phyloP scores from a whole-genome alignment of 129 eudicot genomes.

The Apium graveolens region DNA sequence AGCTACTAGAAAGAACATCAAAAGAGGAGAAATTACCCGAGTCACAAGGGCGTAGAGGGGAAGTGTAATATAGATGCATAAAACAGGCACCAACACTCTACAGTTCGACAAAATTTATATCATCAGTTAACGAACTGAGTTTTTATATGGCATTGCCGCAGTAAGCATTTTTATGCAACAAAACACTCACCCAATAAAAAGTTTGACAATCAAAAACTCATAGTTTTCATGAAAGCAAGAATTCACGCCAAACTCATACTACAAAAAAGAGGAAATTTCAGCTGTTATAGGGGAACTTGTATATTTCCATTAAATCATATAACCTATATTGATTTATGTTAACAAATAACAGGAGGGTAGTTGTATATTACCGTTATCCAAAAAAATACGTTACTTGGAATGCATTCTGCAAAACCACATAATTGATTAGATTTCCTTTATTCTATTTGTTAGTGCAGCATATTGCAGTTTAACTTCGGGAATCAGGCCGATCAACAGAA shows the following conservation, averaged over 20 bases:
- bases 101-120: neutral
- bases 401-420: slow-evolving; percentile 64
- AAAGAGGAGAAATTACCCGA: slow-evolving; percentile 42
- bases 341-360: neutral
- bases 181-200: slow-evolving; percentile 55
- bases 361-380: slow-evolving; percentile 80
- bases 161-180: neutral
- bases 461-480: too few species aligned
- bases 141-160: neutral
- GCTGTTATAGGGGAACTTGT: neutral
- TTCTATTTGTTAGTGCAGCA: too few species aligned
- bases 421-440: slow-evolving; percentile 6
- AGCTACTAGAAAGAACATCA: neutral
- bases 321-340: neutral
- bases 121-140: neutral
- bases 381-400: slow-evolving; percentile 79
- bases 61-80: slow-evolving; percentile 91
- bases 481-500: too few species aligned
- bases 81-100: slow-evolving; percentile 51
- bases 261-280: slow-evolving; percentile 22
- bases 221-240: slow-evolving; percentile 74
- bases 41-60: slow-evolving; percentile 86
- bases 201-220: slow-evolving; percentile 38
- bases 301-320: neutral
- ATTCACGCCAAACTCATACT: slow-evolving; percentile 58